phyloP scores from a whole-genome alignment of 208 protist species.

The Trypanosoma conorhini region DNA sequence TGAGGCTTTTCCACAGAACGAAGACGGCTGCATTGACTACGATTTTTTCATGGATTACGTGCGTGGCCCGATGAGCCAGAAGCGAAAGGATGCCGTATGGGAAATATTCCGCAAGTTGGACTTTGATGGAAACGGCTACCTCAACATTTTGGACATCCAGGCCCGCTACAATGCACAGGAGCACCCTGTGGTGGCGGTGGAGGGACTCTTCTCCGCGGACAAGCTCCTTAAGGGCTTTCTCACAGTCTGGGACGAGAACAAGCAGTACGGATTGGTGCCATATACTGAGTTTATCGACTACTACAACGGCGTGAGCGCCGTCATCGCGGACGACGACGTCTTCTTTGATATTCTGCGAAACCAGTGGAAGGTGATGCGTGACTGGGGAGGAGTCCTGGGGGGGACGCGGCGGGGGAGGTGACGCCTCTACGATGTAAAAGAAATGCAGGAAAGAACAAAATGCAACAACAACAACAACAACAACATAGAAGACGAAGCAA shows the following conservation, averaged over 20 bases:
- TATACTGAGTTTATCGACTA: constrained; percentile 92
- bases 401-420: background rate
- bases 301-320: constrained; percentile 90
- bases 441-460: too few relatives aligned
- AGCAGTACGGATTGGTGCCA: constrained; percentile 74
- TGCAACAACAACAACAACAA: background rate
- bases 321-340: constrained; percentile 82
- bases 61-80: constrained; percentile 81
- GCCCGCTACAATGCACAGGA: constrained; percentile 77
- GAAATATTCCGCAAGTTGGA: constrained; percentile 82
- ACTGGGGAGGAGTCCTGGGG: background rate
- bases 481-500: background rate
- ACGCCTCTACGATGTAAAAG: background rate
- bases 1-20: constrained; percentile 70
- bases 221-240: constrained; percentile 88
- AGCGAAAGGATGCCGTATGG: constrained; percentile 78
- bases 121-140: constrained; percentile 71
- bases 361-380: constrained; percentile 79
- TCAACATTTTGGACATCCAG: constrained; percentile 84
- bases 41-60: constrained; percentile 87
- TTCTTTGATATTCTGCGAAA: constrained; percentile 82
- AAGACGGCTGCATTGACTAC: constrained; percentile 67
- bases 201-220: constrained; percentile 69
- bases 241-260: constrained; percentile 81
- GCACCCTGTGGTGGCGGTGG: constrained; percentile 80